These are phyloP conservation scores for Lentinula raphanica DNA, from an alignment of 768 basidiomycete species.

Conservation along the genomic window DNA sequence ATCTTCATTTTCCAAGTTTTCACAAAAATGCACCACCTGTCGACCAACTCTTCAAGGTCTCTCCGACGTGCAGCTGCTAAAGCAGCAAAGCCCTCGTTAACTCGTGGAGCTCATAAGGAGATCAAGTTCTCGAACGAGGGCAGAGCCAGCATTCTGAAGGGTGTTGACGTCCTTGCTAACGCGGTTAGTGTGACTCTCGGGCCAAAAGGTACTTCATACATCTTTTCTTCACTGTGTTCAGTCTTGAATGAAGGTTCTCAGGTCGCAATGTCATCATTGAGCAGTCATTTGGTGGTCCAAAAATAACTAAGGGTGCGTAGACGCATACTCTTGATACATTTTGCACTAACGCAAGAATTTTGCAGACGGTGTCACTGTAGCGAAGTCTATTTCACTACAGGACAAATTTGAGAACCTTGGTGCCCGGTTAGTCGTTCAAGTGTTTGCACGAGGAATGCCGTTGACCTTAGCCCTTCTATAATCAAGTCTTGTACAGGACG, in stretches of 20 bases:
- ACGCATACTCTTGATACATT: background rate
- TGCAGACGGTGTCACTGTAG: conserved; percentile 93
- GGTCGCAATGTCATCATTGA: conserved; percentile 99
- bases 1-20: conserved; percentile 13
- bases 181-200: conserved; percentile 96
- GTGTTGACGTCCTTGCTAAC: conserved; percentile 95
- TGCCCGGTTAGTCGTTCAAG: conserved; percentile 62
- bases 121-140: conserved; percentile 96
- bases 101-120: conserved; percentile 87
- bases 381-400: conserved; percentile 89
- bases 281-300: conserved; percentile 82
- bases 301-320: conserved; percentile 92
- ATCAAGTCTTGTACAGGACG: conserved; percentile 86
- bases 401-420: conserved; percentile 99
- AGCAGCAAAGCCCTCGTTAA: conserved; percentile 45
- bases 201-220: conserved; percentile 68
- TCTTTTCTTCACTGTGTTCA: background rate
- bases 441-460: background rate
- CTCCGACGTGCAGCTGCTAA: conserved; percentile 64
- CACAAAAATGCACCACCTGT: conserved; percentile 66
- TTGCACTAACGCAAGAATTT: conserved; percentile 5
- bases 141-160: conserved; percentile 87
- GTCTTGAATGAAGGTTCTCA: conserved; percentile 23
- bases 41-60: conserved; percentile 58
- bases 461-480: conserved; percentile 7